These are phyloP conservation scores for Astrothelium subdiscretum DNA, from an alignment of 495 filamentous ascomycete genomes.

Conservation along the genomic window DNA sequence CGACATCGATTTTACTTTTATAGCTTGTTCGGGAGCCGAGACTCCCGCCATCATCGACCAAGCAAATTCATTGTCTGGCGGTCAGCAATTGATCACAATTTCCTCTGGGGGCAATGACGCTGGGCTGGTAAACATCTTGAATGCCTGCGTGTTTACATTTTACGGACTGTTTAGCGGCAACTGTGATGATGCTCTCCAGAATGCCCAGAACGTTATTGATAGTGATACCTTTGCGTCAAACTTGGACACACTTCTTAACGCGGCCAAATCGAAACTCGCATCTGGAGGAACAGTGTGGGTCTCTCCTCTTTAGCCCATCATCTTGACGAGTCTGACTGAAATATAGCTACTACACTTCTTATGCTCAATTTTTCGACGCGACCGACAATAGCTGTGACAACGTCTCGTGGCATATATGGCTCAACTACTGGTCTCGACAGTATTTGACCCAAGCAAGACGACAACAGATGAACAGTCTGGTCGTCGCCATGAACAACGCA, in stretches of 20 bases:
- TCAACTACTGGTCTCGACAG: neutral
- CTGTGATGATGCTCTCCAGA: neutral
- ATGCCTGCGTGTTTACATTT: neutral
- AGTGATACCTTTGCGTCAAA: neutral
- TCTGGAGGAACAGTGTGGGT: neutral
- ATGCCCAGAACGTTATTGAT: neutral
- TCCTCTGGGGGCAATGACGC: neutral
- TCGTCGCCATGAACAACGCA: neutral
- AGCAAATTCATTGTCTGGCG: neutral
- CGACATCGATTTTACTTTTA: neutral
- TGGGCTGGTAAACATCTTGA: neutral
- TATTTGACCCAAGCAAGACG: neutral
- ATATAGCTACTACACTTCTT: neutral
- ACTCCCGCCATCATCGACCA: neutral
- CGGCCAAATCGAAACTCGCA: neutral
- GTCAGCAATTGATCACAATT: neutral
- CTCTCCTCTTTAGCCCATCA: neutral
- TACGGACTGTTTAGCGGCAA: neutral
- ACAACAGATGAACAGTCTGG: neutral
- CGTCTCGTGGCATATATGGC: neutral
- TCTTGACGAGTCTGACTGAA: neutral
- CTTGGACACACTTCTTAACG: neutral
- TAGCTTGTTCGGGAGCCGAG: neutral
- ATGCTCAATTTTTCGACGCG: neutral
- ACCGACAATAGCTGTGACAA: neutral